phyloP scores from a whole-genome alignment of 148 eudicot genomes.

The Cornus controversa region DNA sequence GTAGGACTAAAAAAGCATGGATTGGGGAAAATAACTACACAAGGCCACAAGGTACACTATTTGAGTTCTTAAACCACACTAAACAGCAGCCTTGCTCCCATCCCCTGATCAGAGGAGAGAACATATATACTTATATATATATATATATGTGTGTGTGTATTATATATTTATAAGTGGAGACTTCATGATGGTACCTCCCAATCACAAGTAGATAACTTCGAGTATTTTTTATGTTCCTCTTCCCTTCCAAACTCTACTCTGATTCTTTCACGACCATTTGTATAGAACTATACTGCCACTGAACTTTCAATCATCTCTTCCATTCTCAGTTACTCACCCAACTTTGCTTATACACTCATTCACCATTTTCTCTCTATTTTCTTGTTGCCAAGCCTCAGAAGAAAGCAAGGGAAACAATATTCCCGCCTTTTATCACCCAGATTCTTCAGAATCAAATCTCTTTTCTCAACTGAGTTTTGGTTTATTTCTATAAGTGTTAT shows the following conservation, averaged over 20 bases:
- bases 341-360: too few species aligned
- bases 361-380: background rate
- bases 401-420: background rate
- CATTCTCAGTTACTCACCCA: background rate
- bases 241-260: conserved; percentile 4
- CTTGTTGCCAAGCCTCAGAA: background rate
- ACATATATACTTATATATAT: background rate
- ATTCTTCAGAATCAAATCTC: conserved; percentile 20
- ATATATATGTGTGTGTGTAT: too few species aligned
- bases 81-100: background rate
- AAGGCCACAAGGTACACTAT: too few species aligned
- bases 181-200: background rate
- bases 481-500: background rate
- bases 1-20: too few species aligned
- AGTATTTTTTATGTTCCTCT: conserved; percentile 1
- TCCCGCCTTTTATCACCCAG: background rate
- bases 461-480: conserved; percentile 10
- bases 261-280: conserved; percentile 9
- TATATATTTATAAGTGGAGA: too few species aligned
- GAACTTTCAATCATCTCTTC: background rate
- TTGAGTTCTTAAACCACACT: conserved; percentile 2
- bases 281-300: background rate
- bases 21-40: too few species aligned
- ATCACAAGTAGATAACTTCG: background rate
- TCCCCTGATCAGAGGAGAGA: background rate